A percentile compares a stretch with the other conserved stretches of the same genome.
Conservation (phyloP, 345 rosid species). For the Nephelium lappaceum region DNA sequence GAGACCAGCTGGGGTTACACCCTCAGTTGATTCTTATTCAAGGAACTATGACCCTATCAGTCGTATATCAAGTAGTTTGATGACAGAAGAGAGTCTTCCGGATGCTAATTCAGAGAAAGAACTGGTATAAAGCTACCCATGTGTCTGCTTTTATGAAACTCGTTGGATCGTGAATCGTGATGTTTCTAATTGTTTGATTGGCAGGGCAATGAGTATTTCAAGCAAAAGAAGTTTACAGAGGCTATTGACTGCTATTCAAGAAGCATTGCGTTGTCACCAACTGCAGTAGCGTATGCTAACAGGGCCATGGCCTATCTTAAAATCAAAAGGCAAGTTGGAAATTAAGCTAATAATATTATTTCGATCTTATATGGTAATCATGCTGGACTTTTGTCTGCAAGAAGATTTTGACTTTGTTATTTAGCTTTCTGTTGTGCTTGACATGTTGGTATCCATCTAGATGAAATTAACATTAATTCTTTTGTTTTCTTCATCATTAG, state of each 20-base stretch:
- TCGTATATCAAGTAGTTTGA: conserved; percentile 45
- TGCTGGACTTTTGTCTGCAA: background rate
- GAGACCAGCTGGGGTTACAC: conserved; percentile 24
- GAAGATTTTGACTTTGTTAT: background rate
- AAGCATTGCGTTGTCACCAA: conserved; percentile 85
- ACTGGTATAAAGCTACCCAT: conserved; percentile 42
- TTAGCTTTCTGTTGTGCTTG: conserved; percentile 7
- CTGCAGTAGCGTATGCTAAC: conserved; percentile 86
- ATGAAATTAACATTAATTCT: background rate
- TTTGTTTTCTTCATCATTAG: conserved; percentile 33
- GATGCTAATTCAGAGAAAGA: conserved; percentile 91
- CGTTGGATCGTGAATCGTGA: background rate
- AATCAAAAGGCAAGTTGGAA: conserved; percentile 55
- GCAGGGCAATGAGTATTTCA: conserved; percentile 86
- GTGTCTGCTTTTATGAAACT: background rate
- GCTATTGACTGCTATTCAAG: conserved; percentile 90
- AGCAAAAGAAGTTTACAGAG: conserved; percentile 79
- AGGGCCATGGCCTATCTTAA: conserved; percentile 95
- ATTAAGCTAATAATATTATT: background rate
- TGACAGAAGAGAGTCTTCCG: conserved; percentile 41
- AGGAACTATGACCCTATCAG: conserved; percentile 40
- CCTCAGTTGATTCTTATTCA: conserved; percentile 29
- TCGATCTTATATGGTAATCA: background rate
- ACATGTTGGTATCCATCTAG: background rate
- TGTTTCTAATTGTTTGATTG: conserved; percentile 11